Base-by-base conservation (phyloP, 2,329 filamentous ascomycete species). In the Ophiostoma montium region DNA sequence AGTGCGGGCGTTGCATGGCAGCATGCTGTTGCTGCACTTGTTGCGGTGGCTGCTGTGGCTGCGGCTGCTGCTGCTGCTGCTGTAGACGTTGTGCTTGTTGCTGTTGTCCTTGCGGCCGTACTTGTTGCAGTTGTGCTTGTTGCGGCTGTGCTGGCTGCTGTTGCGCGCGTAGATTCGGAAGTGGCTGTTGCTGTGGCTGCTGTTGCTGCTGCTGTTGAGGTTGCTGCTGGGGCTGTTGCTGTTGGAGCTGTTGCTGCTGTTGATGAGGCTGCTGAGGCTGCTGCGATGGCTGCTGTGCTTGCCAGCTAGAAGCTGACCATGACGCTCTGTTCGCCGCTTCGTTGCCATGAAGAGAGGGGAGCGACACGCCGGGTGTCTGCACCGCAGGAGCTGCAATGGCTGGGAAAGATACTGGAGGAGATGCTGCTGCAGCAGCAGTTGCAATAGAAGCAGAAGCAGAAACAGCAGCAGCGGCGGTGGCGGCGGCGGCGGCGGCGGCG, bases 1-100 rank as follows among this genome's bases (percentile, higher is more conserved):
- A 2, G 7, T 35, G 13, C n/a, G 5, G 32, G 4, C 4, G 5
- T 12, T 33, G 32, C 36, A 27, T 27, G 5, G 8, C 23, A 5
- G 23, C 23, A 27, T 12, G 36, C 5, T 7, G 18, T 18, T 30
- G 15, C 21, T 30, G 21, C 13, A n/a, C n/a, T n/a, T 31, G 39
- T 21, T 31, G 39, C 1, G 15, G 52, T 11, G 42, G 46, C 30
- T n/a, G 38, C 19, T 44, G 49, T 9, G 27, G 49, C 3, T 41
- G 46, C 13, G 15, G 21, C 35, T 32, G 42, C 32, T 36, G 45
- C 57, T 6, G 54, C 8, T 27, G 23, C 23, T 27, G 23, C 5
- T 4, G 8, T 58, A 47, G 5, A 27, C 32, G 47, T 11, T 35
- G 47, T n/a, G 43, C 32, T 11, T 44, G 47, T 9, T 21, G 41